Base-by-base conservation (phyloP, 2,329 filamentous ascomycete species). In the Aspergillus hortae region DNA sequence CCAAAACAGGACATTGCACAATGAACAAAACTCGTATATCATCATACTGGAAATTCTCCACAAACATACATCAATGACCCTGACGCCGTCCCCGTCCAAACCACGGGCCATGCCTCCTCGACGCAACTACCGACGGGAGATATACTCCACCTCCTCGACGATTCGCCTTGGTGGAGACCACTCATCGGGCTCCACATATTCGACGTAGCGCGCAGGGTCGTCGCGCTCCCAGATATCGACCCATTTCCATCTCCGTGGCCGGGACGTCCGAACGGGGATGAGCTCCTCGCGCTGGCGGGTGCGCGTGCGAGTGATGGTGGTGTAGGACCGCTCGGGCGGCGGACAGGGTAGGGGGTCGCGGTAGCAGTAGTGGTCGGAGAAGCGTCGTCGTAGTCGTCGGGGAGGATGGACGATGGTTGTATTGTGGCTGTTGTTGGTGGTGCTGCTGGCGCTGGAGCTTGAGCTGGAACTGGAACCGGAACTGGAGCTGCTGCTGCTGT, bases 71-170 rank as follows among this genome's bases (percentile, higher is more conserved):
- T 23, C 23, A 23, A 6, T 6, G 15, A 38, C 15, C 35, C 35
- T 17, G 15, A 38, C 35, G 9, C 35, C 17, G 11, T 7, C 12
- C 40, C 17, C 3, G 7, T 7, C 27, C 27, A 30, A 30, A 6
- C 27, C 27, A 11, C 27, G 27, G 27, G 27, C 27, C 27, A 30
- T 30, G 7, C 27, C 23, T 30, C 6, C 7, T 30, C 10, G 27
- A 4, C 27, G 27, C 21, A 14, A 33, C 35, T 53, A 55, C 42
- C 44, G 17, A n/a, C 44, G 49, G 32, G 52, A 44, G 52, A 61
- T 58, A 58, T 57, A 61, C 27, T 56, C 49, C 19, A 60, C 51
- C n/a, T 56, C 52, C 35, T 43, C 42, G 14, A 48, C 52, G 11
- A 42, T 48, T 17, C 54, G 42, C n/a, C 52, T 42, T 4, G 36